Conservation (phyloP, 2,329 filamentous ascomycete genomes). For the Ascochyta rabiei region DNA sequence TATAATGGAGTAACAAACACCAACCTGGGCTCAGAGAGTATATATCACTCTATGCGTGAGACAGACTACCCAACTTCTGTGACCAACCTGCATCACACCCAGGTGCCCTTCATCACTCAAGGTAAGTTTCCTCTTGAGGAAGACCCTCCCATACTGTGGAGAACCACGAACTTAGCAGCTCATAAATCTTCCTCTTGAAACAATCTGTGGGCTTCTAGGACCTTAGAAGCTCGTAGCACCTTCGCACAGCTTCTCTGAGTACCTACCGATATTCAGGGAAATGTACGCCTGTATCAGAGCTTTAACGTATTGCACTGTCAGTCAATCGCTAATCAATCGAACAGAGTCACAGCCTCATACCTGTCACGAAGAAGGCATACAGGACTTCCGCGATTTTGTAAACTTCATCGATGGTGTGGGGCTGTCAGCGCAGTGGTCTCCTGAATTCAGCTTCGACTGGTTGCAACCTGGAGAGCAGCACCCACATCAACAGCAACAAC, state of each 20-base stretch:
- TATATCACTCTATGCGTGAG: neutral
- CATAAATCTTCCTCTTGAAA: too few relatives aligned
- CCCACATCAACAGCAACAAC: constrained; percentile 19
- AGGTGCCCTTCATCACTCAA: constrained; percentile 22
- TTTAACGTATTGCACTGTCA: neutral
- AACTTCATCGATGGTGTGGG: constrained; percentile 44
- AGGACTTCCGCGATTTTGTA: constrained; percentile 41
- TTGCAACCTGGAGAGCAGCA: constrained; percentile 25
- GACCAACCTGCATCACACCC: constrained; percentile 17
- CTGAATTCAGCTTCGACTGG: constrained; percentile 40
- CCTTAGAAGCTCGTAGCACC: too few relatives aligned
- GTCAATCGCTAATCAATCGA: neutral
- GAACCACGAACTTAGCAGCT: too few relatives aligned
- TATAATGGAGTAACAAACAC: neutral
- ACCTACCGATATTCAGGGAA: too few relatives aligned
- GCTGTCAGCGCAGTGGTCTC: constrained; percentile 39
- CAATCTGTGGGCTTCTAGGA: too few relatives aligned
- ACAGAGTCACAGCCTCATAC: constrained; percentile 9
- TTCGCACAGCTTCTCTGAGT: too few relatives aligned
- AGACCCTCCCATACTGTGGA: neutral
- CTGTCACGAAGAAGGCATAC: constrained; percentile 34
- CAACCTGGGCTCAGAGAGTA: neutral
- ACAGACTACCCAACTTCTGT: constrained; percentile 19
- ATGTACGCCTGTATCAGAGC: too few relatives aligned
- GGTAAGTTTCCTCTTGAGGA: constrained; percentile 4